Evolutionary conservation across 176 grass and related monocot species (phyloP).

Genomic region (Bothriochloa decipiens): DNA sequence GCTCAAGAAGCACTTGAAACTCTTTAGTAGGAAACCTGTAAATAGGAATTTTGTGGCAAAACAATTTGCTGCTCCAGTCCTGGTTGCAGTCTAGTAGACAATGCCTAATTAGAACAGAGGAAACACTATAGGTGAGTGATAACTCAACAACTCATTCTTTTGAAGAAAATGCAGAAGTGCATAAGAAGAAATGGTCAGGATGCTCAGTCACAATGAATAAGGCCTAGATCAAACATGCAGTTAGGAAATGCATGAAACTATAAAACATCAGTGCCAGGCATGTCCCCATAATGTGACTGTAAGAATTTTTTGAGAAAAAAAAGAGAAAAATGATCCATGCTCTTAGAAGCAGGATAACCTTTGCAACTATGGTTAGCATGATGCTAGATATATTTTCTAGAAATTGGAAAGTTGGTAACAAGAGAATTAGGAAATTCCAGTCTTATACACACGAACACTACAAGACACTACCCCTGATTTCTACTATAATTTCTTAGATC

Average conservation of each 20-base stretch:
- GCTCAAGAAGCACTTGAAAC: slow-evolving; percentile 11
- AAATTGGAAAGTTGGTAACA: background rate
- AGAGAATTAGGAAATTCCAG: background rate
- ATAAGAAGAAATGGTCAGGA: slow-evolving; percentile 23
- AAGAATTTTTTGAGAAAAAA: background rate
- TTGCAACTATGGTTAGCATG: background rate
- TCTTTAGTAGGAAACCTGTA: slow-evolving; percentile 65
- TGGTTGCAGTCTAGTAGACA: slow-evolving; percentile 83
- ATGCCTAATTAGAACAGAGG: slow-evolving; percentile 56
- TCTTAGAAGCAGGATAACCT: background rate
- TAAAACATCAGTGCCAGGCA: background rate
- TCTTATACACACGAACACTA: background rate
- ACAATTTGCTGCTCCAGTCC: slow-evolving; percentile 93
- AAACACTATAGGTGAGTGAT: slow-evolving; percentile 28
- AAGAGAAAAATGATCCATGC: background rate
- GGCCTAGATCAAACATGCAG: background rate
- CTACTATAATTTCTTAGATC: background rate
- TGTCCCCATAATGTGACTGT: background rate
- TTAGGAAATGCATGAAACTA: slow-evolving; percentile 16
- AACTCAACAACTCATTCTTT: background rate
- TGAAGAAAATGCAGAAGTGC: background rate
- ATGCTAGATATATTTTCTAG: background rate
- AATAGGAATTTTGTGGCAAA: slow-evolving; percentile 91
- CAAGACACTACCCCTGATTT: background rate
- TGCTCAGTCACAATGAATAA: slow-evolving; percentile 1